A percentile compares a stretch with the other conserved stretches of the same genome.
Evolutionary conservation across 1,139 yeast genomes (phyloP).

Genomic region (Magnusiomyces magnusii): DNA sequence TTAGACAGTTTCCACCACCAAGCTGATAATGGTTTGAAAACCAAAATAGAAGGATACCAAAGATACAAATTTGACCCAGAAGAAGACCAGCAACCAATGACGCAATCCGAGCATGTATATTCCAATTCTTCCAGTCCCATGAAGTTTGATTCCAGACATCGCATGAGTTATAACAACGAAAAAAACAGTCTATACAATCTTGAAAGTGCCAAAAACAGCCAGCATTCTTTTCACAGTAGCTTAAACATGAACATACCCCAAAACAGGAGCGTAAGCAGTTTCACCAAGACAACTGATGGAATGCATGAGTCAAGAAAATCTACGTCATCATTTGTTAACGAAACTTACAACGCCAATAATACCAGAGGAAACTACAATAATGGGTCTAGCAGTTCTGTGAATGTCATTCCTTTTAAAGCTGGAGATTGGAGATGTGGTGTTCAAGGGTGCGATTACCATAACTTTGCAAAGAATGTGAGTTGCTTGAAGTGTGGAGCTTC

Average conservation of each 20-base stretch:
- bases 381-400: slow-evolving; percentile 13
- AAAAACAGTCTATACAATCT: background rate
- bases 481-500: slow-evolving; percentile 86
- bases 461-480: slow-evolving; percentile 83
- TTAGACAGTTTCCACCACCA: slow-evolving; percentile 4
- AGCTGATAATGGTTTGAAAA: background rate
- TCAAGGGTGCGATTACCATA: slow-evolving; percentile 78
- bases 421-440: slow-evolving; percentile 93
- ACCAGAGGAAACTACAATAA: slow-evolving; percentile 6
- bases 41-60: background rate
- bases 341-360: slow-evolving; percentile 1
- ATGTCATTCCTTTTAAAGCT: slow-evolving; percentile 82
- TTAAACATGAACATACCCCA: background rate
- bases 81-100: background rate
- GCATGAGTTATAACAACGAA: background rate
- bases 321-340: background rate
- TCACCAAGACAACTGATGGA: background rate
- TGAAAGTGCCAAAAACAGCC: background rate
- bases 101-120: background rate
- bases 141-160: background rate
- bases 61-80: background rate
- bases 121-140: background rate
- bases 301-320: background rate
- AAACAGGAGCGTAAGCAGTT: background rate
- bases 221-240: background rate